A percentile compares a stretch with the other conserved stretches of the same genome.
Conservation (phyloP, 2,329 filamentous ascomycete genomes). For the Xylaria sp. region DNA sequence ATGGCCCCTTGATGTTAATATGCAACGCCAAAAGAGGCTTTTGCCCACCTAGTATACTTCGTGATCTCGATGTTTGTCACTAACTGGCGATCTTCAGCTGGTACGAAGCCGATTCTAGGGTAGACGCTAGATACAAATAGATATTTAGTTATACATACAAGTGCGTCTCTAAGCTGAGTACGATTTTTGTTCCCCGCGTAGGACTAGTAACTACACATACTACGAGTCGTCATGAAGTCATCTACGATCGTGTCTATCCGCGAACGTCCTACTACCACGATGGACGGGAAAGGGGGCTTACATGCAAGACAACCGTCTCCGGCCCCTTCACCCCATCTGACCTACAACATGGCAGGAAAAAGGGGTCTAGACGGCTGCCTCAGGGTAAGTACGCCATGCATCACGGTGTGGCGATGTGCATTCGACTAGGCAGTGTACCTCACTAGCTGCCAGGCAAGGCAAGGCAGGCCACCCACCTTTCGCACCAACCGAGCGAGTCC, state of each 20-base stretch:
- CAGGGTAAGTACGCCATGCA: slow-evolving; percentile 16
- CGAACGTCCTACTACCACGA: background rate
- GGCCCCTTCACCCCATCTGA: background rate
- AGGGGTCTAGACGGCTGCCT: slow-evolving; percentile 14
- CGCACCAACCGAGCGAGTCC: background rate
- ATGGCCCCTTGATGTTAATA: too few species aligned
- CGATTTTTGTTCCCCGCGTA: background rate
- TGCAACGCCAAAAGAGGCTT: too few species aligned
- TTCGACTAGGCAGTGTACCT: slow-evolving; percentile 5
- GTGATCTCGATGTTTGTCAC: too few species aligned
- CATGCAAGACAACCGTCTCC: background rate
- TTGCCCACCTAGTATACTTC: too few species aligned
- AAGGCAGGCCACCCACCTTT: background rate
- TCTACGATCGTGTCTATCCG: background rate
- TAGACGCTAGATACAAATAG: too few species aligned
- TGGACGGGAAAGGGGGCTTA: background rate
- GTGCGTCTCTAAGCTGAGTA: too few species aligned
- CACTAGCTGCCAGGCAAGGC: background rate
- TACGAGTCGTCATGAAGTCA: background rate
- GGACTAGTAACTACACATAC: background rate
- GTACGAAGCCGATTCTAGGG: too few species aligned
- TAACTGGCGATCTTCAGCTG: too few species aligned
- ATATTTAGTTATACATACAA: background rate
- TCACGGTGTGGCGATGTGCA: slow-evolving; percentile 4
- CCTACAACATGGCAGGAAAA: background rate